Conservation (phyloP, 108 stramenopile species). For the Epithemia pelagica region DNA sequence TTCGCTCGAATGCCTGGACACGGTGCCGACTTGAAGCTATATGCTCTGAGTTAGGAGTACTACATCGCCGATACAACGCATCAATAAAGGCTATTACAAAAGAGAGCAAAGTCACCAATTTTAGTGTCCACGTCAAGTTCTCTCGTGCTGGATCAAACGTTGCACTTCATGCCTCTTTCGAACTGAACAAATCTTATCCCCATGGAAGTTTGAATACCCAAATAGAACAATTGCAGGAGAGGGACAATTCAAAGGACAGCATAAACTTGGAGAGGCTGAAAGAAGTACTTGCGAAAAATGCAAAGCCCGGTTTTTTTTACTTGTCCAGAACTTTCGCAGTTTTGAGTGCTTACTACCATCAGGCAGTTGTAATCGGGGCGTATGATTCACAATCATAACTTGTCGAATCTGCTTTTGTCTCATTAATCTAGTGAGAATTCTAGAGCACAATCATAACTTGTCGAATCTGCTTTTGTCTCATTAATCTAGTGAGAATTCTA, state of each 20-base stretch:
- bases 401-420: too few relatives aligned
- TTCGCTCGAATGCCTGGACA: background rate
- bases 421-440: too few relatives aligned
- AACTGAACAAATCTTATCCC: conserved; percentile 53
- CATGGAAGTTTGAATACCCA: conserved; percentile 13
- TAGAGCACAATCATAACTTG: too few relatives aligned
- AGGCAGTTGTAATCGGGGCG: background rate
- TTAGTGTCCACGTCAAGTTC: conserved; percentile 35
- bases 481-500: too few relatives aligned
- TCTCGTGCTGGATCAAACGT: conserved; percentile 10
- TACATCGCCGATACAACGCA: conserved; percentile 25
- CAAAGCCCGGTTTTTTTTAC: conserved; percentile 67
- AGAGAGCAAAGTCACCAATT: conserved; percentile 3
- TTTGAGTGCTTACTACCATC: background rate
- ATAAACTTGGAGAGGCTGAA: conserved; percentile 40
- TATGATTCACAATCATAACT: too few relatives aligned
- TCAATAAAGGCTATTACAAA: background rate
- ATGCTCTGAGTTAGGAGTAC: conserved; percentile 23
- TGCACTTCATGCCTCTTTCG: conserved; percentile 36
- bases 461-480: too few relatives aligned
- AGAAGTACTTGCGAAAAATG: conserved; percentile 37
- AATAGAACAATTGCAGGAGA: background rate
- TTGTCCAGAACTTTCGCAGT: conserved; percentile 49
- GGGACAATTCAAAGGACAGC: conserved; percentile 25
- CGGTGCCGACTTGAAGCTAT: conserved; percentile 21